These are phyloP conservation scores for Fraxinus greggii DNA, from an alignment of 305 asterid species.

Conservation along the genomic window DNA sequence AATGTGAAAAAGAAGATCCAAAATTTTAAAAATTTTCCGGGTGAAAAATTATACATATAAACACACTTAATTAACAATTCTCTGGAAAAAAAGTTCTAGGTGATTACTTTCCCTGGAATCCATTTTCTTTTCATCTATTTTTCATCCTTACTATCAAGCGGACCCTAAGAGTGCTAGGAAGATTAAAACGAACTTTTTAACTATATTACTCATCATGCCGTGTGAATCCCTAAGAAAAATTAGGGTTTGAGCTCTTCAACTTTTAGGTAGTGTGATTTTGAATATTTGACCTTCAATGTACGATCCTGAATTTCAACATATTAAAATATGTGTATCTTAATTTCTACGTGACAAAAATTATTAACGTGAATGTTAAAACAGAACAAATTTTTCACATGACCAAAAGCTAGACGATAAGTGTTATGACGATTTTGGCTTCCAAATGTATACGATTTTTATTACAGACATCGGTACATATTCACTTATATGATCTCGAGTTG, in stretches of 20 bases:
- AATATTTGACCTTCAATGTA: background rate
- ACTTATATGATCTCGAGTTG: background rate
- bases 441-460: too few relatives aligned
- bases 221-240: background rate
- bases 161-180: background rate
- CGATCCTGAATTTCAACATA: background rate
- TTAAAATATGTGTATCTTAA: background rate
- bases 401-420: background rate
- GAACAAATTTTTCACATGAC: background rate
- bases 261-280: background rate
- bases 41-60: too few relatives aligned
- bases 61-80: too few relatives aligned
- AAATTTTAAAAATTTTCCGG: too few relatives aligned
- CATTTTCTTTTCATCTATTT: too few relatives aligned
- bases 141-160: too few relatives aligned
- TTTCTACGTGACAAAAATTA: background rate
- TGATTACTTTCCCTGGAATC: too few relatives aligned
- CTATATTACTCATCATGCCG: background rate
- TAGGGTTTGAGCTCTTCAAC: background rate
- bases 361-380: background rate
- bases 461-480: too few relatives aligned
- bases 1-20: too few relatives aligned
- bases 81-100: too few relatives aligned
- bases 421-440: background rate
- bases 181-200: background rate